phyloP scores from a whole-genome alignment of 345 rosid species.

The Gynandropsis gynandra region DNA sequence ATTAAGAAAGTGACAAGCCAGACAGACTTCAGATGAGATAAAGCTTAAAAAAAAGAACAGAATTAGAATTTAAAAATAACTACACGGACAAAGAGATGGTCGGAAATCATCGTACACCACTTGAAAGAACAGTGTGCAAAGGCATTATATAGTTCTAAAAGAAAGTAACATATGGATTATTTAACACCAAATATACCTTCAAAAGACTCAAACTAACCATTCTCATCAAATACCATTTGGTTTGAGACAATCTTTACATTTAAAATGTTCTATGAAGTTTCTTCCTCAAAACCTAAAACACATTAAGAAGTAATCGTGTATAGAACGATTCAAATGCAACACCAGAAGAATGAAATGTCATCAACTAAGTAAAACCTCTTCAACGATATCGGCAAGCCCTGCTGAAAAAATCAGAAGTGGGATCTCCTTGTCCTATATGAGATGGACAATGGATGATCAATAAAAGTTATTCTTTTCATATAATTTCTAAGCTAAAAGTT shows the following conservation, averaged over 20 bases:
- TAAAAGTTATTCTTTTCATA: not conserved
- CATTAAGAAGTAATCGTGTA: conserved; percentile 14
- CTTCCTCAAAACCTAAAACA: conserved; percentile 72
- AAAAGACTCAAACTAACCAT: conserved; percentile 59
- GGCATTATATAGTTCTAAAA: no score
- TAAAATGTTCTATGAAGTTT: conserved; percentile 60
- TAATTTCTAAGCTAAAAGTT: no score
- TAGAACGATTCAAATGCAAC: not conserved
- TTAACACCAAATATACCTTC: conserved; percentile 43
- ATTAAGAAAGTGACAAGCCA: conserved; percentile 2
- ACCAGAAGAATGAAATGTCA: not conserved
- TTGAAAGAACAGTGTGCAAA: not conserved
- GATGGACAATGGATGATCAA: not conserved
- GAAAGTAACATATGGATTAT: no score
- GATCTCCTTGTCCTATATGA: no score
- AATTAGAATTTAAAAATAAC: not conserved
- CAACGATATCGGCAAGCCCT: conserved; percentile 93
- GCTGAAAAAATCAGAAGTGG: conserved; percentile 86
- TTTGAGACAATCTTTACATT: conserved; percentile 75
- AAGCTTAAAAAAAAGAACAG: conserved; percentile 4
- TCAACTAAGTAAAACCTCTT: conserved; percentile 42
- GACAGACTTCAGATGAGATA: no score
- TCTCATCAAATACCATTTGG: conserved; percentile 55
- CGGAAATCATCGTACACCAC: not conserved
- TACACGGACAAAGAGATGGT: not conserved